Evolutionary conservation across 108 stramenopile genomes (phyloP), one percentile per base, ranked within the genome.

Genomic region (Schizochytrium sp.): DNA sequence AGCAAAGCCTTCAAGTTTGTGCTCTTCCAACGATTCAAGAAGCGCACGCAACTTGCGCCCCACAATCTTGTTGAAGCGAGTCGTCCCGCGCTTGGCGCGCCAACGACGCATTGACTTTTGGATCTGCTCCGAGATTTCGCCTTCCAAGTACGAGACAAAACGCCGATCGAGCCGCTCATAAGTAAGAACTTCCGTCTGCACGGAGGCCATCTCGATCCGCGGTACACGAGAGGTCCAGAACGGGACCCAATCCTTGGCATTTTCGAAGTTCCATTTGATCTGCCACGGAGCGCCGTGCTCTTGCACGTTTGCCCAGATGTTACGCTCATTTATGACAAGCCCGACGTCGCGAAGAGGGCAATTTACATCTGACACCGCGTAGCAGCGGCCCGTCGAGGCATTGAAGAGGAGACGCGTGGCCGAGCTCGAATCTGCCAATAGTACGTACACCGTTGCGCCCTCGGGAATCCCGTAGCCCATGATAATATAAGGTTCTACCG

Each of bases 341-440:
- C 91, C 91, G 16, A 96, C 90, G 60, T 95, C 91, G 25, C 90
- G 72, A 44, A 96, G 88, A 19, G 96, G 95, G n/a, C 92, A 93
- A 29, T 90, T 72, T 1, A 57, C 60, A 59, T 96, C 95, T 12
- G 88, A 5, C 4, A 87, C 87, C 47, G 63, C 10, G 89, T 94
- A 96, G 6, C 91, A 90, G 25, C 87, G 87, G 5, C 95, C 95
- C 29, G 94, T 94, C 18, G 90, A 89, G 10, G 96, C 92, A 25
- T 96, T 95, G 91, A 95, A 94, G 34, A 96, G 76, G 21, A 92
- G 57, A 18, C 92, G 83, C 4, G 91, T 89, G 48, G 91, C 43
- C 14, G 89, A 91, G 87, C 83, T 87, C 23, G 59, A 60, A 89
- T n/a, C 89, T 57, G 12, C 83, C 1, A 76, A 3, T 87, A 93